phyloP scores from a whole-genome alignment of 257 asterid genomes.

The Anisodus tanguticus region DNA sequence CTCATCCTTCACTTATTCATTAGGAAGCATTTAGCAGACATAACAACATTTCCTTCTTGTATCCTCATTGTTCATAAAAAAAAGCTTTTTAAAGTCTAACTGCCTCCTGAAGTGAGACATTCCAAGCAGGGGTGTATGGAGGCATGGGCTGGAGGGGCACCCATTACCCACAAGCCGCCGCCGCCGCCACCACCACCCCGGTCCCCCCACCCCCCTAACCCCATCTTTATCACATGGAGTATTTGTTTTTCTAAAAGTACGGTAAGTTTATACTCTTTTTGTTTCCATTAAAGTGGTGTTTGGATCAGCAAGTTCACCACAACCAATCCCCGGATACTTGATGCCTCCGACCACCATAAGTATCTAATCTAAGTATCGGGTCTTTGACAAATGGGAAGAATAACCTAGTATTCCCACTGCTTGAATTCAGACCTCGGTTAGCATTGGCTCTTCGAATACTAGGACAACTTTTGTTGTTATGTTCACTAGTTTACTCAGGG shows the following conservation, averaged over 20 bases:
- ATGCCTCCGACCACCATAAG: neutral
- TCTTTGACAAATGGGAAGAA: neutral
- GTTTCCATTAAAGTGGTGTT: neutral
- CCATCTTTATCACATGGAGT: neutral
- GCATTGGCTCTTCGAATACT: neutral
- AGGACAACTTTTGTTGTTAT: neutral
- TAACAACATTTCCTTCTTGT: conserved; percentile 3
- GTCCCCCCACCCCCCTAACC: neutral
- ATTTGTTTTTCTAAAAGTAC: neutral
- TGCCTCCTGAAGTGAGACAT: neutral
- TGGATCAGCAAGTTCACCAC: neutral
- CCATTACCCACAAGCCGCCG: neutral
- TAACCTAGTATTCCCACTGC: neutral
- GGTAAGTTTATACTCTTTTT: neutral
- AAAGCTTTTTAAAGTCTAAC: neutral
- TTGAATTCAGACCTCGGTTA: neutral
- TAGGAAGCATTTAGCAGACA: neutral
- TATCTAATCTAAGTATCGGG: neutral
- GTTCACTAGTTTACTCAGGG: neutral
- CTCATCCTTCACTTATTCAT: neutral
- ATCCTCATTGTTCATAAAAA: neutral
- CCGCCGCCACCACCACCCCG: neutral
- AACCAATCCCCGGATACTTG: neutral
- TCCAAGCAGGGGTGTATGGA: neutral
- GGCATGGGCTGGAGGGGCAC: neutral